Evolutionary conservation across 2,329 filamentous ascomycete genomes (phyloP), one percentile per base, ranked within the genome.

Genomic region (Trichoderma koningiopsis): DNA sequence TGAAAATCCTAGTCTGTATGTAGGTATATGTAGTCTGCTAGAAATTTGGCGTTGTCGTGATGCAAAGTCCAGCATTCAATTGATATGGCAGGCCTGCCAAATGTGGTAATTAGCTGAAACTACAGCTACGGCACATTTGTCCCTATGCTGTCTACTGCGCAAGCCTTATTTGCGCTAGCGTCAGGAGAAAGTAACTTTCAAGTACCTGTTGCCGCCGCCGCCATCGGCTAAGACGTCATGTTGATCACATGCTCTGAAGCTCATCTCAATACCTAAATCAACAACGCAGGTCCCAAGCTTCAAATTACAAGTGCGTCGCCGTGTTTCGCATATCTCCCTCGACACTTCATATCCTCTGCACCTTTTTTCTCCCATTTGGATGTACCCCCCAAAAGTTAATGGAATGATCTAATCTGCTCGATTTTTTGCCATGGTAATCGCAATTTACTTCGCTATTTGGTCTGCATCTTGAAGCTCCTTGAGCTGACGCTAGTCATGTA

Each of bases 241-340:
- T 53, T 59, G 60, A 69, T 69, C 68, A 69, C 68, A 69, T 69
- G 68, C 68, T 24, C 53, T 33, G 8, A 22, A 64, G 59, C 55
- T 49, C 63, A 67, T 59, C 14, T 67, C 55, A 58, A 37, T 37
- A 43, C 33, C 33, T 35, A 35, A 35, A n/a, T 43, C 40, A 43
- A n/a, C 6, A 58, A 67, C 8, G 6, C 19, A 43, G 24, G 29
- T 67, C 31, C 37, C 55, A 24, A 35, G 43, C 31, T 55, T 58
- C 27, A 35, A 35, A 27, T 19, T n/a, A 40, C 22, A 33, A 61
- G 24, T 22, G 5, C 6, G 4, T 58, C 24, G 14, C 22, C 22
- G 2, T 52, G 24, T 67, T 37, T 31, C 49, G 40, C 27, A 33
- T 22, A 37, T n/a, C 16, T n/a, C 40, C 22, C 29, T 33, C 6